Base-by-base conservation (phyloP, 352 stramenopile genomes). In the Phytopythium litorale region DNA sequence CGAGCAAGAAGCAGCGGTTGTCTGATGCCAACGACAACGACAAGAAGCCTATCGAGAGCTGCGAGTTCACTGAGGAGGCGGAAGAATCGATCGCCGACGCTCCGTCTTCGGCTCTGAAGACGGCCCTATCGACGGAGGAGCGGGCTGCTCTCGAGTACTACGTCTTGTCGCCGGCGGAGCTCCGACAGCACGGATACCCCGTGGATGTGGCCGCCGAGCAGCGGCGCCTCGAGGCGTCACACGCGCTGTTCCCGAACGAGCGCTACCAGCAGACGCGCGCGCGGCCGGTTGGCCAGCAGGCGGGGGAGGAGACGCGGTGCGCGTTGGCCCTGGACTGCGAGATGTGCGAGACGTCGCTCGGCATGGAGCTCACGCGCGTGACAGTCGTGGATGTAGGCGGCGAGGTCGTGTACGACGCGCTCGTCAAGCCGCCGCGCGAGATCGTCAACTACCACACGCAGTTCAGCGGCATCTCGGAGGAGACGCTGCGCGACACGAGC, bases 371-470 rank as follows among this genome's bases (percentile, higher is more conserved):
- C 19, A 94, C 88, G 50, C 85, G 88, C 25, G 73, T 94, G 42
- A 96, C 88, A 1, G 73, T 94, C 4, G 83, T 95, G 7, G 72
- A 95, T 40, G 67, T 76, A 12, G 49, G 73, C 11, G 72, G 80
- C 2, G 33, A 53, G 7, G 72, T 90, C n/a, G 81, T 95, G 16
- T 94, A 94, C 64, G 86, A 97, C 60, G 69, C 90, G 48, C 67
- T 95, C 16, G 84, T 94, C 19, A 92, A 94, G 68, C 89, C 89
- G 0, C 83, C 84, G 45, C 91, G 78, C 62, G 82, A 78, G 12
- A 94, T 97, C 63, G 82, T 96, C 63, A 92, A 96, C 66, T 97
- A 96, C 71, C 79, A 93, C 71, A 97, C 89, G 11, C 72, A 91
- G 73, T 96, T 89, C 68, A 96, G 86, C 58, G 89, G 89, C n/a